Base-by-base conservation (phyloP, 305 asterid genomes). In the Fraxinus paxiana region DNA sequence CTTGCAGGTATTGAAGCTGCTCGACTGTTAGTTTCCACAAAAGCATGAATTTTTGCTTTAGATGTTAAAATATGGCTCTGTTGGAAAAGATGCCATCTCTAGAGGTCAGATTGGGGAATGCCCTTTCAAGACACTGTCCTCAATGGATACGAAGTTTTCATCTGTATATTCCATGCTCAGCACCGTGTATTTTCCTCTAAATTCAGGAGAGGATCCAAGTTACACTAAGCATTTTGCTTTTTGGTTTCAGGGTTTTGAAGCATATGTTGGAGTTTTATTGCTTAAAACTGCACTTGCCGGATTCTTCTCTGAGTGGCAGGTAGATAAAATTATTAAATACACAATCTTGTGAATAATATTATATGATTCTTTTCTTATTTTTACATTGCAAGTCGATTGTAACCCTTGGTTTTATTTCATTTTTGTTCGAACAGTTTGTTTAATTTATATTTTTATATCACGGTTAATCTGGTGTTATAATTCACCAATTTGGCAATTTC, bases 301-400 rank as follows among this genome's bases (percentile, higher is more conserved):
- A 81, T 85, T 83, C 83, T 83, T 83, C 83, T 90, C 92, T 31
- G 98, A 92, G 85, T 96, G 99, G 99, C 99, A 96, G 98, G 99
- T 95, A 87, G 30, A 18, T 18, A 56, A 26, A 81, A 56, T 56
- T 56, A 56, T 56, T 56, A 56, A 6, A 56, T 56, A 28, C 67
- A n/a, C 26, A 48, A 59, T 78, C 69, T 20, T 26, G 37, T 75
- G 28, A 10, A 67, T 67, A 17, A 69, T 37, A 77, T 78, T 65
- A 10, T 35, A 56, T 41, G 73, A 71, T 69, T 73, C 67, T 31
- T 30, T 13, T 54, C 10, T 31, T 77, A n/a, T 38, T 56, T 75
- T 10, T 15, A 67, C 74, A 28, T 30, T 28, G 74, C 74, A 69
- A 69, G 74, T 26, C 10, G 38, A 69, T 3, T 22, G 35, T 33